A percentile compares a stretch with the other conserved stretches of the same genome.
Evolutionary conservation across 2,329 filamentous ascomycete genomes (phyloP).

Genomic region (Aspergillus neotritici): DNA sequence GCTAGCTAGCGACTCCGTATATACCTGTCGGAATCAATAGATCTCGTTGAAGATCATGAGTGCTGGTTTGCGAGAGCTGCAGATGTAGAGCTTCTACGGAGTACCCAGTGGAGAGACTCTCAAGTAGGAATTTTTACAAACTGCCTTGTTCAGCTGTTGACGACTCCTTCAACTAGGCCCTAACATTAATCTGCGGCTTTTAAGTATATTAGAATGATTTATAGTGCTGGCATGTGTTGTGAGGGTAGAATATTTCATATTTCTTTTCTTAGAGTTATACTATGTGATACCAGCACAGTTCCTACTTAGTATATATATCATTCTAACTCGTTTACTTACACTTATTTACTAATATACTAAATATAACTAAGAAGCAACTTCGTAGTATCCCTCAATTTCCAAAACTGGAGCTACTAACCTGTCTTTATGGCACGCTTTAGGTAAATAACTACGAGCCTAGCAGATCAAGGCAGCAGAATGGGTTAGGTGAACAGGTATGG

Average conservation of each 20-base stretch:
- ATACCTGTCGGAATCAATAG: conserved; percentile 16
- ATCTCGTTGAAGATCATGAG: conserved; percentile 32
- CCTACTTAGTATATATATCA: conserved; percentile 20
- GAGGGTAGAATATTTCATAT: conserved; percentile 29
- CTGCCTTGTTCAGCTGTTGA: conserved; percentile 25
- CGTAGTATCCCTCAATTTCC: conserved; percentile 16
- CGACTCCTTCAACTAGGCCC: conserved; percentile 25
- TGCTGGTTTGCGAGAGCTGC: conserved; percentile 21
- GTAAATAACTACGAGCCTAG: conserved; percentile 16
- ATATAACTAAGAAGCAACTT: conserved; percentile 13
- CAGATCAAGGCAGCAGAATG: conserved; percentile 22
- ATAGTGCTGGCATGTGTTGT: conserved; percentile 24
- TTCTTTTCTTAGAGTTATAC: background rate
- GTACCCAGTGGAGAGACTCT: conserved; percentile 10
- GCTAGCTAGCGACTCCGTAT: no score
- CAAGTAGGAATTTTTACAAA: conserved; percentile 13
- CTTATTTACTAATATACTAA: conserved; percentile 10
- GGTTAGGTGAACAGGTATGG: conserved; percentile 21
- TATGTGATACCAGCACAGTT: conserved; percentile 3
- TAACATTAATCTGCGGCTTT: conserved; percentile 22
- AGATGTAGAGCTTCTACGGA: conserved; percentile 13
- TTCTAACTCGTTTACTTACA: conserved; percentile 21
- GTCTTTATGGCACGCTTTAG: conserved; percentile 17
- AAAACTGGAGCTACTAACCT: conserved; percentile 14
- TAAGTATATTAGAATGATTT: conserved; percentile 23